Base-by-base conservation (phyloP, 1,284 basidiomycete species). In the Anthracocystis setariae region DNA sequence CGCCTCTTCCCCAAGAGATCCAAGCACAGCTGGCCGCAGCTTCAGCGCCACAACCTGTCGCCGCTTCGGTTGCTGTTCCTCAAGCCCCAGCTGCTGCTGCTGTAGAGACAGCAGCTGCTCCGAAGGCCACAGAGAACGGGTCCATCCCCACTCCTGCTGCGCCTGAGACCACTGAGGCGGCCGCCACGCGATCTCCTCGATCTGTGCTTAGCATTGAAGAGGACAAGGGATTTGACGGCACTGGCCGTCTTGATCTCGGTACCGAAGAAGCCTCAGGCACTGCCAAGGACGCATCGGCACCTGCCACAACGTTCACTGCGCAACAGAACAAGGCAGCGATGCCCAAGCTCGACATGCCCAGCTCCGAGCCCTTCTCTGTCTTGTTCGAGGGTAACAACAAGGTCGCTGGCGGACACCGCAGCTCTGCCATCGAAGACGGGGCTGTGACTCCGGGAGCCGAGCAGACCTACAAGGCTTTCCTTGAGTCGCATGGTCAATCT, bases 151-250 rank as follows among this genome's bases (percentile, higher is more conserved):
- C 35, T 13, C 20, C 24, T 27, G 5, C 45, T 33, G 27, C 18
- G 20, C 20, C 43, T 5, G 38, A 23, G 8, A 25, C 37, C 35
- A 5, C 35, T 37, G 35, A 37, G 35, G 20, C 38, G 13, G 12
- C 1, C 21, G 10, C 48, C 12, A 12, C 52, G 8, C 29, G 60
- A 39, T 54, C 69, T 5, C 53, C 64, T 32, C 44, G 62, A 29
- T 59, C 69, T 20, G 63, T 67, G 43, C 54, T 71, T 24, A 80
- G 75, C 58, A 70, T 81, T 18, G 67, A 62, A 23, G 52, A 78
- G 37, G 76, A 80, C 61, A 65, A 68, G 38, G 63, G 47, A 40
- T 74, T 82, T 24, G 80, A 82, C 43, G 80, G 80, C 29, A 79
- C 74, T 5, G 80, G 80, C 8, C 68, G 71, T 43, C 63, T 81